Evolutionary conservation across 352 stramenopile species (phyloP).

Genomic region (Phytopythium sindhum): DNA sequence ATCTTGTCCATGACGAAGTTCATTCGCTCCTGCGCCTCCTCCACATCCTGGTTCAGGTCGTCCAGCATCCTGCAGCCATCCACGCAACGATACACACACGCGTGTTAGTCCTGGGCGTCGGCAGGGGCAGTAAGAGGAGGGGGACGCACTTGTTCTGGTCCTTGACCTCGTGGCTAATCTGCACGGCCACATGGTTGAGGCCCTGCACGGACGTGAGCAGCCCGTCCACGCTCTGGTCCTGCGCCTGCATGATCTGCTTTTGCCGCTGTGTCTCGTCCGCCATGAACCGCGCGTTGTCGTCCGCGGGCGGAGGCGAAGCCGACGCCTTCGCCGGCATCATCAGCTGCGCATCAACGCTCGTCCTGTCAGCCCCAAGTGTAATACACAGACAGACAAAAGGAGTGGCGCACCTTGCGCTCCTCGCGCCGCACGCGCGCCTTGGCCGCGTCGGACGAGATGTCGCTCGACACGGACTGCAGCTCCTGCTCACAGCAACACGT

Average conservation of each 20-base stretch:
- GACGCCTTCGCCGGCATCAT: conserved; percentile 29
- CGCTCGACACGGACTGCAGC: conserved; percentile 46
- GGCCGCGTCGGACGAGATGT: conserved; percentile 57
- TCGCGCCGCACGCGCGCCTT: conserved; percentile 56
- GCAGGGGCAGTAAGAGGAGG: no score
- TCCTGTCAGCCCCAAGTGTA: no score
- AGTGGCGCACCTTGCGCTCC: conserved; percentile 48
- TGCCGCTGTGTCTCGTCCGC: conserved; percentile 54
- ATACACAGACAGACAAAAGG: no score
- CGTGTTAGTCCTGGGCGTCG: no score
- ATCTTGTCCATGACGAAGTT: conserved; percentile 81
- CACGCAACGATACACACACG: no score
- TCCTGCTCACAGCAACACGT: conserved; percentile 33
- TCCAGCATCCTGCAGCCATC: conserved; percentile 66
- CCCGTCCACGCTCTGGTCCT: conserved; percentile 58
- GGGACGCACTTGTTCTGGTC: conserved; percentile 66
- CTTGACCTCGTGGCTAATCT: conserved; percentile 70
- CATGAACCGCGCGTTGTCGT: conserved; percentile 59
- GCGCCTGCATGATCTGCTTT: conserved; percentile 67
- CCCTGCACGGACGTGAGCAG: conserved; percentile 50
- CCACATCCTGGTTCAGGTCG: conserved; percentile 64
- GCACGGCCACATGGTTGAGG: conserved; percentile 63
- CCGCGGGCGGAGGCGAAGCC: conserved; percentile 3
- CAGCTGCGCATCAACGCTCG: conserved; percentile 23
- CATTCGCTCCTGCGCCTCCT: conserved; percentile 75